These are phyloP conservation scores for Penicillium verrucosum DNA, from an alignment of 2,329 filamentous ascomycete species.

Conservation along the genomic window DNA sequence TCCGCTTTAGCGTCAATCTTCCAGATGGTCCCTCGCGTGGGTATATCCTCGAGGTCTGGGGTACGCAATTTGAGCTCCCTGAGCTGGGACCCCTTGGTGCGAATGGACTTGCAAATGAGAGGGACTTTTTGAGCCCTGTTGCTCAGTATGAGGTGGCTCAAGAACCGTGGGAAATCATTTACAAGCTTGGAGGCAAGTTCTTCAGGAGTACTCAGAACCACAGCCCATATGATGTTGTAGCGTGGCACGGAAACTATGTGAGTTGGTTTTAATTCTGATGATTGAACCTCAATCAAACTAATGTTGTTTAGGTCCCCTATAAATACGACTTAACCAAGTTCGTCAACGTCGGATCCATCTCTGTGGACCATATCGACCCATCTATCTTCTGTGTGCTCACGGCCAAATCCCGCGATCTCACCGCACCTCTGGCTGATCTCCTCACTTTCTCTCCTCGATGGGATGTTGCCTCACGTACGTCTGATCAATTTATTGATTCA, in stretches of 20 bases:
- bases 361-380: conserved; percentile 42
- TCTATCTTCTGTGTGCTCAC: conserved; percentile 43
- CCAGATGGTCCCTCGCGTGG: conserved; percentile 60
- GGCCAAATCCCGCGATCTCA: conserved; percentile 37
- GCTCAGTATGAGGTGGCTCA: conserved; percentile 57
- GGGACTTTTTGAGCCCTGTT: conserved; percentile 63
- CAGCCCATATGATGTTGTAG: conserved; percentile 68
- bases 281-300: not conserved
- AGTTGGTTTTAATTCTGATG: not conserved
- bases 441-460: conserved; percentile 42
- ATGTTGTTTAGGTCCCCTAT: conserved; percentile 31
- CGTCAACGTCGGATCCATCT: conserved; percentile 40
- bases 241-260: conserved; percentile 67
- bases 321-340: conserved; percentile 45
- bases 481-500: not conserved
- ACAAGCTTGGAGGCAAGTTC: conserved; percentile 61
- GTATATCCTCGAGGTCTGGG: conserved; percentile 66
- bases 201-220: conserved; percentile 61
- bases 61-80: conserved; percentile 62
- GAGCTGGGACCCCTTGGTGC: conserved; percentile 65
- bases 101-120: conserved; percentile 62
- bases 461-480: conserved; percentile 38
- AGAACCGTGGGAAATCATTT: conserved; percentile 57
- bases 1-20: conserved; percentile 60
- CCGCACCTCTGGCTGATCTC: conserved; percentile 37